Conservation (phyloP, 2,329 filamentous ascomycete species). For the Drechslerella coelobrocha region DNA sequence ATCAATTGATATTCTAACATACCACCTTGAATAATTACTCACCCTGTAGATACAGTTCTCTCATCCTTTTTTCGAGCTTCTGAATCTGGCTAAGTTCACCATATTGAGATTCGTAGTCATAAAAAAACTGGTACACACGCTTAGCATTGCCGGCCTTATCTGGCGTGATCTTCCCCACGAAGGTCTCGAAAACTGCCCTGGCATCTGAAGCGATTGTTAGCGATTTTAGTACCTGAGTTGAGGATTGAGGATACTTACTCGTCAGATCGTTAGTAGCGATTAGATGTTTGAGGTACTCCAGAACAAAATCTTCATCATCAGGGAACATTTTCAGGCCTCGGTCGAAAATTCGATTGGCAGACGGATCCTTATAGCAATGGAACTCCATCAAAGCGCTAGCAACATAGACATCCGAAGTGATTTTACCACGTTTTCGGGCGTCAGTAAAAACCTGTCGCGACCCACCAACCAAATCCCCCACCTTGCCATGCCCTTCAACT, state of each 20-base stretch:
- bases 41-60: slow-evolving; percentile 89
- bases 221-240: neutral
- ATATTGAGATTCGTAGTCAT: slow-evolving; percentile 92
- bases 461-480: slow-evolving; percentile 71
- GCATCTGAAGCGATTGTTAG: slow-evolving; percentile 69
- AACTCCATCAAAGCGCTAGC: slow-evolving; percentile 92
- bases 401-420: slow-evolving; percentile 94
- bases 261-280: slow-evolving; percentile 91
- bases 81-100: slow-evolving; percentile 89
- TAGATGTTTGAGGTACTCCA: slow-evolving; percentile 95
- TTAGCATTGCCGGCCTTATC: slow-evolving; percentile 84
- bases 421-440: slow-evolving; percentile 81
- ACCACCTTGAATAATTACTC: slow-evolving; percentile 55
- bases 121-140: slow-evolving; percentile 86
- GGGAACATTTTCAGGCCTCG: slow-evolving; percentile 91
- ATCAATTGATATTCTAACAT: neutral
- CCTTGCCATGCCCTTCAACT: slow-evolving; percentile 81
- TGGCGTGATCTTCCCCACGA: slow-evolving; percentile 76
- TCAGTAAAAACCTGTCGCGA: slow-evolving; percentile 88
- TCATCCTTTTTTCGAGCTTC: slow-evolving; percentile 91
- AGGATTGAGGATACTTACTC: slow-evolving; percentile 67
- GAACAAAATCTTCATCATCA: slow-evolving; percentile 87
- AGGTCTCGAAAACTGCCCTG: slow-evolving; percentile 92
- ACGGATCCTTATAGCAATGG: slow-evolving; percentile 91
- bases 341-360: slow-evolving; percentile 94